These are phyloP conservation scores for Syncephalastrum contaminatum DNA, from an alignment of 371 early-diverging fungal genomes.

Conservation along the genomic window DNA sequence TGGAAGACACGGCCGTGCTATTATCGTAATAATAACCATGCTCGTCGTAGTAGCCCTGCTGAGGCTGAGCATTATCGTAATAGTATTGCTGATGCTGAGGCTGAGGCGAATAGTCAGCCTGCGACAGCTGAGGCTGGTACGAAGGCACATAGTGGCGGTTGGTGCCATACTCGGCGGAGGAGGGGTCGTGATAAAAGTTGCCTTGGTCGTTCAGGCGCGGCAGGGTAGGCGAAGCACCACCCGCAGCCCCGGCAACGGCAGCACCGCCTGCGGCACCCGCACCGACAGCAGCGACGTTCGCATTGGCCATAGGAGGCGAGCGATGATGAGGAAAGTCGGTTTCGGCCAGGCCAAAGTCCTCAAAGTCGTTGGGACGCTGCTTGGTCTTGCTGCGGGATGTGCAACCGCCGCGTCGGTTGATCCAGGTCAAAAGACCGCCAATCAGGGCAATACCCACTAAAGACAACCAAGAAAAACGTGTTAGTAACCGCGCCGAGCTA, in stretches of 20 bases:
- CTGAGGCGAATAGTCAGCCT: conserved; percentile 22
- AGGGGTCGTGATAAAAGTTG: conserved; percentile 31
- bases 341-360: conserved; percentile 44
- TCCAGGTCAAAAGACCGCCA: conserved; percentile 40
- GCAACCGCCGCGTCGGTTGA: conserved; percentile 29
- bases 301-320: conserved; percentile 21
- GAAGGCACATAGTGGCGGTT: conserved; percentile 14
- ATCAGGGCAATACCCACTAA: conserved; percentile 42
- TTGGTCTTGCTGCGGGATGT: conserved; percentile 12
- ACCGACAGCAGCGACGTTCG: conserved; percentile 9
- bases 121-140: conserved; percentile 20
- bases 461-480: conserved; percentile 8
- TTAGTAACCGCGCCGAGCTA: background rate
- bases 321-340: conserved; percentile 42
- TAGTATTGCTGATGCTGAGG: conserved; percentile 24
- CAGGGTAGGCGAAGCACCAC: conserved; percentile 28
- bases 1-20: conserved; percentile 15
- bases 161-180: background rate
- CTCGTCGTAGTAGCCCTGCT: conserved; percentile 32
- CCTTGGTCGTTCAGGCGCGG: conserved; percentile 44
- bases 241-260: conserved; percentile 11
- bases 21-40: conserved; percentile 28
- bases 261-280: conserved; percentile 3
- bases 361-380: conserved; percentile 33
- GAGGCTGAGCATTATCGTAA: conserved; percentile 23